Base-by-base conservation (phyloP, 495 filamentous ascomycete species). In the Aspergillus taichungensis region DNA sequence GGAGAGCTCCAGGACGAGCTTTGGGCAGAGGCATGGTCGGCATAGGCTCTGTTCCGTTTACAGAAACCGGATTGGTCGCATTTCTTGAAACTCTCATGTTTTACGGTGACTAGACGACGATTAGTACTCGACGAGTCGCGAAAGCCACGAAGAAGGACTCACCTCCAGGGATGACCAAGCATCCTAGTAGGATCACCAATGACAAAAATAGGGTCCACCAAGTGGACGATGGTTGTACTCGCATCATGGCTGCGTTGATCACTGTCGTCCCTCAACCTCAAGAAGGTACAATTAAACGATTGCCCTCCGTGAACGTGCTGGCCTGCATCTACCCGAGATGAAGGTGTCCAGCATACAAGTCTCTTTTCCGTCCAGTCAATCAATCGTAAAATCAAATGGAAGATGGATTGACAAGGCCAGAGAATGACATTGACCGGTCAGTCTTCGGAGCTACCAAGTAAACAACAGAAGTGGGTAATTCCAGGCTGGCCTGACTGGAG, bases 61-160 rank as follows among this genome's bases (percentile, higher is more conserved):
- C 94, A 97, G 73, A 97, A 98, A 45, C 92, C 92, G 0, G 90
- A 89, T 62, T 98, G 92, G 32, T 78, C 67, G 69, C 92, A 98
- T 48, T 82, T 95, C 58, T 97, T 98, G 75, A 96, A 97, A 54
- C 90, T 87, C 53, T 94, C 84, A 53, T 95, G 84, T 67, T 98
- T 97, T 13, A 98, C 94, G 55, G 76, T 67, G 43, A 79, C 89
- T 92, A 59, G 18, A 52, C 37, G 30, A 40, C 2, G 5, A 18
- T 36, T 11, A 28, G 3, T 11, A 31, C 8, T 11, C 2, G 18
- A 24, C 18, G 2, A 1, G 18, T 24, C 18, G 18, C 4, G 30
- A 41, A 14, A 35, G 14, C 33, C 14, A 37, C 5, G 13, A 24
- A 24, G 3, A 8, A 4, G 30, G 43, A 27, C 62, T 56, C 35